A percentile compares a stretch with the other conserved stretches of the same genome.
Conservation (phyloP, 2,329 filamentous ascomycete species). For the Tolypocladium tundrense region DNA sequence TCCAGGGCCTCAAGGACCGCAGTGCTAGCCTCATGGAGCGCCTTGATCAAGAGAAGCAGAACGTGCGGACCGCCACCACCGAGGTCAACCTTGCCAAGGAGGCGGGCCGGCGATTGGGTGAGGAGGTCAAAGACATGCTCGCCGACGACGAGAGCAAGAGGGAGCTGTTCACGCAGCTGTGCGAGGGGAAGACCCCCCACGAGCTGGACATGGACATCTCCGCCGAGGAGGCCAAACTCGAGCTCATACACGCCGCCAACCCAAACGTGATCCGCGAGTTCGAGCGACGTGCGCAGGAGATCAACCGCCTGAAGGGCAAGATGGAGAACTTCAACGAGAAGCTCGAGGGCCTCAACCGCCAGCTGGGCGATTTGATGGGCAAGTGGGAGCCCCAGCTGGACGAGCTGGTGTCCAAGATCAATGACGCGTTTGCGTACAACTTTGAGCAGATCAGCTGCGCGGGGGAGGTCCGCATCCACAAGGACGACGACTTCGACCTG, state of each 20-base stretch:
- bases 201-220: slow-evolving; percentile 64
- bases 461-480: slow-evolving; percentile 79
- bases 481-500: slow-evolving; percentile 84
- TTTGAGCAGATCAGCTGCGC: slow-evolving; percentile 92
- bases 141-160: slow-evolving; percentile 25
- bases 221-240: slow-evolving; percentile 63
- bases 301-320: slow-evolving; percentile 50
- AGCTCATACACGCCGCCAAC: slow-evolving; percentile 70
- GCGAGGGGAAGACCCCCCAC: slow-evolving; percentile 42
- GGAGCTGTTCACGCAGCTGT: slow-evolving; percentile 32
- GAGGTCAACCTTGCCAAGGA: slow-evolving; percentile 26
- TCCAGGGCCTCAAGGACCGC: slow-evolving; percentile 54
- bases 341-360: slow-evolving; percentile 42
- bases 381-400: slow-evolving; percentile 83
- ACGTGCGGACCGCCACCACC: slow-evolving; percentile 23
- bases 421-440: slow-evolving; percentile 82
- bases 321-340: slow-evolving; percentile 44
- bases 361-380: slow-evolving; percentile 56
- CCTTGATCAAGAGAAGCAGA: slow-evolving; percentile 35
- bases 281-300: slow-evolving; percentile 60
- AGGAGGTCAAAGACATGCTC: slow-evolving; percentile 29
- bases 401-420: slow-evolving; percentile 67
- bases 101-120: slow-evolving; percentile 16
- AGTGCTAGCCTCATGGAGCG: slow-evolving; percentile 48
- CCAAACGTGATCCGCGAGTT: slow-evolving; percentile 67